A percentile compares a stretch with the other conserved stretches of the same genome.
Evolutionary conservation across 768 basidiomycete genomes (phyloP).

Genomic region (Cyclocybe cylindracea): DNA sequence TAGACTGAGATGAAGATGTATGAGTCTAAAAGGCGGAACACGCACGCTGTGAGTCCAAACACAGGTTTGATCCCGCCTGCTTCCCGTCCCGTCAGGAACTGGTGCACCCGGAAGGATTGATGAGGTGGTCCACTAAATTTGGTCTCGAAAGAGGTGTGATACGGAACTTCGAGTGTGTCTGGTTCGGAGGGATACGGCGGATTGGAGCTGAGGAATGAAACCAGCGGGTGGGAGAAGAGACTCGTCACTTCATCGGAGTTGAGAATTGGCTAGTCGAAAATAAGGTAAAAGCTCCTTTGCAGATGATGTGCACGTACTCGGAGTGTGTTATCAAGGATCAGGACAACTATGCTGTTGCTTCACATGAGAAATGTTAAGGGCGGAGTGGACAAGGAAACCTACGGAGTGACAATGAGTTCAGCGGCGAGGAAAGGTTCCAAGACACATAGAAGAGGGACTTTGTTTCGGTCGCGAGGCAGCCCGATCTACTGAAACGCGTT

Average conservation of each 20-base stretch:
- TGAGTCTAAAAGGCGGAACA: slow-evolving; percentile 11
- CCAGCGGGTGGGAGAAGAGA: slow-evolving; percentile 85
- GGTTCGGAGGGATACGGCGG: slow-evolving; percentile 59
- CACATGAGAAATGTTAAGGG: neutral
- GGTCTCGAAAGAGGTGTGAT: slow-evolving; percentile 66
- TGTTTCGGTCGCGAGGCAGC: slow-evolving; percentile 67
- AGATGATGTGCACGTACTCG: slow-evolving; percentile 43
- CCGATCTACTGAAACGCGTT: slow-evolving; percentile 60
- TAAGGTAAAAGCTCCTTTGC: neutral
- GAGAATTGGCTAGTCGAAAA: slow-evolving; percentile 62
- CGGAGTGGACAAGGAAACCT: slow-evolving; percentile 28
- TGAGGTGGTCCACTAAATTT: slow-evolving; percentile 39
- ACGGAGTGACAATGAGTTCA: slow-evolving; percentile 83
- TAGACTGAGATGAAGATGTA: neutral
- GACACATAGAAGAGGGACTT: slow-evolving; percentile 74
- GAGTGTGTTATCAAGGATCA: slow-evolving; percentile 78
- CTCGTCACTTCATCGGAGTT: slow-evolving; percentile 78
- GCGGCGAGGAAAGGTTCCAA: slow-evolving; percentile 80
- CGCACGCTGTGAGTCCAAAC: slow-evolving; percentile 85
- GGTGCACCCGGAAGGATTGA: slow-evolving; percentile 60
- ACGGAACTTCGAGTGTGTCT: slow-evolving; percentile 55
- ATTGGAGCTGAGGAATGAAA: slow-evolving; percentile 64
- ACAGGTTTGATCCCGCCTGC: slow-evolving; percentile 86
- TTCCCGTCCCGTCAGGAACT: slow-evolving; percentile 86
- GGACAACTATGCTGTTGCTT: slow-evolving; percentile 70